Percentiles rank a stretch among this genome's conserved stretches.
phyloP scores from a whole-genome alignment of 2,329 filamentous ascomycete genomes.

The Incumbomyces delicatus region DNA sequence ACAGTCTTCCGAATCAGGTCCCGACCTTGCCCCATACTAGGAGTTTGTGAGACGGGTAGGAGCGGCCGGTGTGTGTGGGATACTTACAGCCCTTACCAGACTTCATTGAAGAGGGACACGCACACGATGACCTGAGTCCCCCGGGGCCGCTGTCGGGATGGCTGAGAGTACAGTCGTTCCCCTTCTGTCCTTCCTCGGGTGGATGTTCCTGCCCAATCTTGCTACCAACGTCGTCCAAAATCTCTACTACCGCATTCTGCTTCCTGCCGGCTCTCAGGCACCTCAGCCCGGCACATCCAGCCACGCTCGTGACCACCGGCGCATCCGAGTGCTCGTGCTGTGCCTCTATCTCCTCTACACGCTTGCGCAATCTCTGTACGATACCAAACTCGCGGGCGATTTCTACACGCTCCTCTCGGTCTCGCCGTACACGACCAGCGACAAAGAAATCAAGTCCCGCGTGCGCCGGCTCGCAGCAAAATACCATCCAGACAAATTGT shows the following conservation, averaged over 20 bases:
- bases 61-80: no score
- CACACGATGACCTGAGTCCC: neutral
- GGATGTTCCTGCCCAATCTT: conserved; percentile 61
- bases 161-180: conserved; percentile 30
- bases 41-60: no score
- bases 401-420: conserved; percentile 74
- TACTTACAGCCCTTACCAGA: neutral
- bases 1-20: no score
- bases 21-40: no score
- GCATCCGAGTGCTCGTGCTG: conserved; percentile 76
- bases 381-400: conserved; percentile 59
- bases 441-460: conserved; percentile 69
- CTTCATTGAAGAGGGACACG: neutral
- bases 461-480: conserved; percentile 65
- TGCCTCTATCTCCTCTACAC: conserved; percentile 80
- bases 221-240: conserved; percentile 68
- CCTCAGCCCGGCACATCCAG: conserved; percentile 58
- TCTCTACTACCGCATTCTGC: conserved; percentile 77
- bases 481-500: conserved; percentile 76
- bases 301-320: conserved; percentile 63
- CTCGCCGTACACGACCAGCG: conserved; percentile 51
- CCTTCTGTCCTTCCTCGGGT: conserved; percentile 48
- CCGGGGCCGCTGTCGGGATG: conserved; percentile 15
- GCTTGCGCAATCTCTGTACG: conserved; percentile 81
- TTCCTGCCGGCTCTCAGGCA: conserved; percentile 78